Evolutionary conservation across 768 basidiomycete species (phyloP).

Genomic region (Leccinum pellstonianum): DNA sequence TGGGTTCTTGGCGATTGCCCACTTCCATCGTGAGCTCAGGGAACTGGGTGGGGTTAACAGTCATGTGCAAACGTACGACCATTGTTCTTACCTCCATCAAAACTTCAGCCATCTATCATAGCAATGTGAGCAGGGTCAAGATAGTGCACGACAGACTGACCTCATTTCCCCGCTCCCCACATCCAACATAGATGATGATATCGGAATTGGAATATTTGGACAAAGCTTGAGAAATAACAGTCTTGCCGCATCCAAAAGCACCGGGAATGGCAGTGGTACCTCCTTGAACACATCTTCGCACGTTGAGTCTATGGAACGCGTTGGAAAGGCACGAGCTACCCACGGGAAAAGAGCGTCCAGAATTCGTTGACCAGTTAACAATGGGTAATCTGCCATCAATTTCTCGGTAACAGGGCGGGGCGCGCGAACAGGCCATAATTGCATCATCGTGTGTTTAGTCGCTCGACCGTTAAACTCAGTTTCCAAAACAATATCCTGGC

Average conservation of each 20-base stretch:
- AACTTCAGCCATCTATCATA: slow-evolving; percentile 90
- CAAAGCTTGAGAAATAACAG: slow-evolving; percentile 96
- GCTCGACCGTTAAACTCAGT: slow-evolving; percentile 97
- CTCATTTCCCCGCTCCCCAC: slow-evolving; percentile 98
- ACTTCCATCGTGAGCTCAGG: slow-evolving; percentile 92
- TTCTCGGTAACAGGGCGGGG: slow-evolving; percentile 96
- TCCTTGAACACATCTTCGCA: slow-evolving; percentile 83
- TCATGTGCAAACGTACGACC: slow-evolving; percentile 2
- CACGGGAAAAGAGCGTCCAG: slow-evolving; percentile 96
- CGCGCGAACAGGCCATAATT: slow-evolving; percentile 98
- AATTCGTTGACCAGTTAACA: slow-evolving; percentile 95
- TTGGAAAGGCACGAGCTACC: slow-evolving; percentile 29
- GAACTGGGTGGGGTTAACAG: slow-evolving; percentile 45
- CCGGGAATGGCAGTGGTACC: slow-evolving; percentile 98
- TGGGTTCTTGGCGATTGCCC: slow-evolving; percentile 91
- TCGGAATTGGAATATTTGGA: slow-evolving; percentile 99
- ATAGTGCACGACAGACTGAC: slow-evolving; percentile 44
- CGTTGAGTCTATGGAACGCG: slow-evolving; percentile 1
- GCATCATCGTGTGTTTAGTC: slow-evolving; percentile 94
- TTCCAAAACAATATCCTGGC: slow-evolving; percentile 89
- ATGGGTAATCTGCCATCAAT: slow-evolving; percentile 85
- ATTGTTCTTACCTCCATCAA: slow-evolving; percentile 76
- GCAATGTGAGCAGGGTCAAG: slow-evolving; percentile 23
- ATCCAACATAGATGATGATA: slow-evolving; percentile 98
- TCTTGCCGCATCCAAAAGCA: slow-evolving; percentile 98